Conservation (phyloP, 371 early-diverging fungal genomes). For the Phascolomyces articulosus region DNA sequence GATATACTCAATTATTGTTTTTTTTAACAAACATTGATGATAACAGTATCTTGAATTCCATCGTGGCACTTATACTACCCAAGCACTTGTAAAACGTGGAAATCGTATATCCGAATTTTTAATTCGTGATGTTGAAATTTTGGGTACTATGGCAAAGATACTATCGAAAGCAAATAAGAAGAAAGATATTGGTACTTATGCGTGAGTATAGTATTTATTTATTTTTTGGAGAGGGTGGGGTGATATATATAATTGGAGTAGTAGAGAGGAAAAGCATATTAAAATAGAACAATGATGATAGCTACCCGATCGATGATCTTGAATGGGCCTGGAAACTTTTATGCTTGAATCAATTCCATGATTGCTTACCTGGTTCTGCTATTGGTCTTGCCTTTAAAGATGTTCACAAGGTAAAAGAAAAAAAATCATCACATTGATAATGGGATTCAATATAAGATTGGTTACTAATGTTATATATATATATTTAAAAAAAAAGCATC, state of each 20-base stretch:
- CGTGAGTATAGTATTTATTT: no score
- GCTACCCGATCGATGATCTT: constrained; percentile 77
- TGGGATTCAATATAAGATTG: no score
- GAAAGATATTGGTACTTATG: background rate
- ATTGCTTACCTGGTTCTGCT: constrained; percentile 92
- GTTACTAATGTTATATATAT: no score
- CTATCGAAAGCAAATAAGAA: background rate
- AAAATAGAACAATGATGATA: background rate
- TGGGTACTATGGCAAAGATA: constrained; percentile 52
- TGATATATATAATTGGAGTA: no score
- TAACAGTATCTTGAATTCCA: constrained; percentile 86
- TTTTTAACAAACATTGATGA: no score
- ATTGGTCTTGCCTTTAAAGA: constrained; percentile 92
- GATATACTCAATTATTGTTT: background rate
- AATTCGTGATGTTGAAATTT: constrained; percentile 83
- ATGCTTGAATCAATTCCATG: constrained; percentile 97
- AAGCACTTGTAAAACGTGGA: constrained; percentile 81
- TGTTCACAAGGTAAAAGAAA: constrained; percentile 58
- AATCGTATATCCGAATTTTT: constrained; percentile 88
- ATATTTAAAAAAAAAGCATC: constrained; percentile 33
- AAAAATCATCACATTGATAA: constrained; percentile 31
- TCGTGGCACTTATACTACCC: constrained; percentile 96
- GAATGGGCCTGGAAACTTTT: constrained; percentile 88
- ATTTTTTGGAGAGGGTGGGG: no score
- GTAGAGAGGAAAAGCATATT: no score